Base-by-base conservation (phyloP, 2,329 filamentous ascomycete genomes). In the Myriosclerotinia duriaeana region DNA sequence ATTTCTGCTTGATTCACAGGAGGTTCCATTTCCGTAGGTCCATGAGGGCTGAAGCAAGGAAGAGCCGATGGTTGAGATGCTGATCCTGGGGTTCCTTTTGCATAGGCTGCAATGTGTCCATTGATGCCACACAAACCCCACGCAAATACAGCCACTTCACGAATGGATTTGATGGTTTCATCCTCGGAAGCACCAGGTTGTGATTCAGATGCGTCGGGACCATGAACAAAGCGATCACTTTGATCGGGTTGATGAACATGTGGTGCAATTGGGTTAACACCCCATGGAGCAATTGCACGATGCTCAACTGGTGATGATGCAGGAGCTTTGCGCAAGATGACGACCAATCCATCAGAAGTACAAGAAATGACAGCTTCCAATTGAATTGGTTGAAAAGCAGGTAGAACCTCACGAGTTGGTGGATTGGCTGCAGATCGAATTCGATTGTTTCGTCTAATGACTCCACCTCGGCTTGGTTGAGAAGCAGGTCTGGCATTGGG, bases 361-460 rank as follows among this genome's bases (percentile, higher is more conserved):
- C 92, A 96, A 0, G 92, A 96, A 6, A 96, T 88, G n/a, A 96
- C 91, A 2, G 92, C 92, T 78, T 96, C 92, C 5, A 96, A 80
- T 78, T 96, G 91, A 62, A 92, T 82, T 1, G 83, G 78, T 8
- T 79, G 75, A 0, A 72, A 65, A 5, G 38, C 20, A 15, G 64
- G 22, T 26, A 60, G 11, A 36, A 44, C 36, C 14, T 46, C 72
- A 38, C 76, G 74, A 17, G 74, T 72, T 46, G 69, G 72, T 17
- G 68, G 64, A 17, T 44, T 42, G 14, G 2, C 52, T 5, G 36
- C 38, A 38, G 58, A 60, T 60, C 58, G 9, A 22, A 17, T 30
- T 36, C 53, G 56, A 22, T 74, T 70, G 26, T 59, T 65, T 52
- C 70, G 69, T 52, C 63, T 65, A 69, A 71, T 70, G 26, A 69